Evolutionary conservation across 768 basidiomycete species (phyloP).

Genomic region (Harrya chromipes): DNA sequence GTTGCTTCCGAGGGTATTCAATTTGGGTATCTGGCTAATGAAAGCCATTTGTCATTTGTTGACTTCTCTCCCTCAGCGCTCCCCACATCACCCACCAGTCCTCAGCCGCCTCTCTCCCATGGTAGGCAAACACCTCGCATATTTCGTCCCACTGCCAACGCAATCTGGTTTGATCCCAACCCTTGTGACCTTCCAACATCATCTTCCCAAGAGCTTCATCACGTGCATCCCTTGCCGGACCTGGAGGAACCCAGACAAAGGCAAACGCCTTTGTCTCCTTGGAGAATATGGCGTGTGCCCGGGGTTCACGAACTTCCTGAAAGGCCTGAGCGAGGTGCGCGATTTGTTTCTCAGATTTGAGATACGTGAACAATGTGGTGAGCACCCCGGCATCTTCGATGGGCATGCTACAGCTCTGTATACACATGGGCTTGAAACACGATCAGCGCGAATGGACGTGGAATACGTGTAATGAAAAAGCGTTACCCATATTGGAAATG

Average conservation of each 20-base stretch:
- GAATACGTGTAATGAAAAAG: neutral
- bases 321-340: constrained; percentile 51
- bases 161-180: constrained; percentile 49
- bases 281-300: constrained; percentile 40
- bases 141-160: constrained; percentile 55
- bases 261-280: constrained; percentile 45
- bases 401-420: constrained; percentile 35
- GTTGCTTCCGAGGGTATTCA: neutral
- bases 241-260: constrained; percentile 42
- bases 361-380: constrained; percentile 37
- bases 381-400: constrained; percentile 35
- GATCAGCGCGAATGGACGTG: neutral
- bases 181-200: constrained; percentile 27
- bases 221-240: constrained; percentile 45
- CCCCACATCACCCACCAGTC: constrained; percentile 70
- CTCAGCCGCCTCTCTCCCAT: constrained; percentile 55
- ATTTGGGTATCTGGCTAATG: constrained; percentile 8
- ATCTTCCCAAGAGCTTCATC: constrained; percentile 36
- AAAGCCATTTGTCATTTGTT: constrained; percentile 4
- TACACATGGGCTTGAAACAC: constrained; percentile 44
- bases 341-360: constrained; percentile 48
- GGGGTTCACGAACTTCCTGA: constrained; percentile 56
- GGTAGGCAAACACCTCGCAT: constrained; percentile 50
- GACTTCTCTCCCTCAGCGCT: constrained; percentile 40
- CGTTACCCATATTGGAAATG: constrained; percentile 54